A percentile compares a stretch with the other conserved stretches of the same genome.
phyloP scores from a whole-genome alignment of 805 yeast species.

The Teunomyces barrocoloradensis region DNA sequence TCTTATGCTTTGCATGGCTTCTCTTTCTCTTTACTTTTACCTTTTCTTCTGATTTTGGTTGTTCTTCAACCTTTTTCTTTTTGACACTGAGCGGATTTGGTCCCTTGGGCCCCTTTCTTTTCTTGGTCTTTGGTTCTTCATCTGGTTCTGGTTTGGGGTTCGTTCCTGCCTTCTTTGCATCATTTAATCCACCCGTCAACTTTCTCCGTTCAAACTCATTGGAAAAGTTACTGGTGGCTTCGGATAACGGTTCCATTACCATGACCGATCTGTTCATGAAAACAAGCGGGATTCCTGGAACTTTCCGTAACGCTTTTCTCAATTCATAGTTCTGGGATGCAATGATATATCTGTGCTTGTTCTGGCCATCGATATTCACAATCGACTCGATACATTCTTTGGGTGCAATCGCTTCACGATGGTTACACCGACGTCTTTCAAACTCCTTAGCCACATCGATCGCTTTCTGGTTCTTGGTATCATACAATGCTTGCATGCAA shows the following conservation, averaged over 20 bases:
- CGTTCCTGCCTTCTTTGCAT: slow-evolving; percentile 47
- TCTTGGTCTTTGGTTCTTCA: slow-evolving; percentile 31
- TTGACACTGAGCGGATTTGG: slow-evolving; percentile 92
- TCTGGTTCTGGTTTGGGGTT: slow-evolving; percentile 18
- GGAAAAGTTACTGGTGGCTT: slow-evolving; percentile 49
- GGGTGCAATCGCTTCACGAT: slow-evolving; percentile 62
- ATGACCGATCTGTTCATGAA: slow-evolving; percentile 89
- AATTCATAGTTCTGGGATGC: slow-evolving; percentile 78
- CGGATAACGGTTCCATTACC: slow-evolving; percentile 92
- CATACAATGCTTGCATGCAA: slow-evolving; percentile 83
- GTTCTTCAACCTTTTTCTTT: slow-evolving; percentile 53
- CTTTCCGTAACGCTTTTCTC: slow-evolving; percentile 62
- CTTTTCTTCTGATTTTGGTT: slow-evolving; percentile 8
- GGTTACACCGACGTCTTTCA: slow-evolving; percentile 93
- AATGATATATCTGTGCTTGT: slow-evolving; percentile 87
- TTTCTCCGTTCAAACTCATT: slow-evolving; percentile 61
- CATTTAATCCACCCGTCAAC: slow-evolving; percentile 76
- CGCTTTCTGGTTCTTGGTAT: slow-evolving; percentile 67
- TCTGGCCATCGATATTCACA: slow-evolving; percentile 67
- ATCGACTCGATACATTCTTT: slow-evolving; percentile 73
- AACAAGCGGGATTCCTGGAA: slow-evolving; percentile 89
- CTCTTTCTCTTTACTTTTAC: slow-evolving; percentile 10
- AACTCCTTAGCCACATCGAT: slow-evolving; percentile 76
- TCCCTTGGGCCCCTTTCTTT: slow-evolving; percentile 68
- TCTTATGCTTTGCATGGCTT: slow-evolving; percentile 3